phyloP scores from a whole-genome alignment of 768 basidiomycete species.

The Holtermanniella nyarrowii region DNA sequence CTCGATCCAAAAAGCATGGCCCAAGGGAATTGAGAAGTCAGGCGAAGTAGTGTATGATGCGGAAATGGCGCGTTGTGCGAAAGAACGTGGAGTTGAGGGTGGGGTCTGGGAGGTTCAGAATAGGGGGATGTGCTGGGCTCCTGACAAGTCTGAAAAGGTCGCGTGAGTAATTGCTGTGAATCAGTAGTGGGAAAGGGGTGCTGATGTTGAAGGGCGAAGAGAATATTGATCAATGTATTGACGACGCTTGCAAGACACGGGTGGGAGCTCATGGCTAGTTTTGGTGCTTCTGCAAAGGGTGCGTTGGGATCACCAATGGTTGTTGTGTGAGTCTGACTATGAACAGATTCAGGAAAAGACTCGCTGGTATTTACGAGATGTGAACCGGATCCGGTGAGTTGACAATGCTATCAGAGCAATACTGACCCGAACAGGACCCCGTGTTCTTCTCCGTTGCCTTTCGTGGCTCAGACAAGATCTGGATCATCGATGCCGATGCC shows the following conservation, averaged over 20 bases:
- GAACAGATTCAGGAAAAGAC: constrained; percentile 32
- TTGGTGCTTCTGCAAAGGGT: constrained; percentile 31
- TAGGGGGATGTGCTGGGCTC: constrained; percentile 27
- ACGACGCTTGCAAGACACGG: constrained; percentile 30
- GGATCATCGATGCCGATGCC: constrained; percentile 36
- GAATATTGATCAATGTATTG: constrained; percentile 28
- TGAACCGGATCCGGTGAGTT: constrained; percentile 23
- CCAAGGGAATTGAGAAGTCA: constrained; percentile 17
- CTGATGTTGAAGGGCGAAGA: constrained; percentile 13
- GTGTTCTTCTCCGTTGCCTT: constrained; percentile 32
- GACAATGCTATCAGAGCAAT: neutral
- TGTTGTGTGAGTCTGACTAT: neutral
- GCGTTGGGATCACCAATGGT: neutral
- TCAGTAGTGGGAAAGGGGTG: neutral
- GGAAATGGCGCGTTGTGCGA: constrained; percentile 25
- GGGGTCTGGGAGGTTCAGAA: constrained; percentile 31
- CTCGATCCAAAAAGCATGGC: constrained; percentile 23
- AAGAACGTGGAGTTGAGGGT: constrained; percentile 27
- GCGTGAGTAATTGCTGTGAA: constrained; percentile 16
- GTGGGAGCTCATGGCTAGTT: constrained; percentile 23
- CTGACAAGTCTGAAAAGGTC: constrained; percentile 24
- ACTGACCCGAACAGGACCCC: constrained; percentile 10
- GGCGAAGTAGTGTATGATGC: constrained; percentile 25
- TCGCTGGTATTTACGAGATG: constrained; percentile 23
- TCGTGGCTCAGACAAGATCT: constrained; percentile 24